These are phyloP conservation scores for Discostella stelligeroides DNA, from an alignment of 108 stramenopile species.

Conservation along the genomic window DNA sequence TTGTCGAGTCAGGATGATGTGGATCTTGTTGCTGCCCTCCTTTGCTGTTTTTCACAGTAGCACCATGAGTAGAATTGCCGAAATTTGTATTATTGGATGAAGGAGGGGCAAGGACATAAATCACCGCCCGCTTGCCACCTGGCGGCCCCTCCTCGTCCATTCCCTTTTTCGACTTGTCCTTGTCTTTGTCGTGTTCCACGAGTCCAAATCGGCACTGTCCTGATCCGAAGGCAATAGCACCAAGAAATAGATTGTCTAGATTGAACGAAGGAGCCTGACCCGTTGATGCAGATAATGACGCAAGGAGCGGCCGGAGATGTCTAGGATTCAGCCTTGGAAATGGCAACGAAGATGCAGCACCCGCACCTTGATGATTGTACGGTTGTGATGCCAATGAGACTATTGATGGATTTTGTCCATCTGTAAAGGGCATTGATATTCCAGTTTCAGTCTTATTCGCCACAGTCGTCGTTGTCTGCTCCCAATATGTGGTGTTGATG, in stretches of 20 bases:
- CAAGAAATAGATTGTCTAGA: slow-evolving; percentile 34
- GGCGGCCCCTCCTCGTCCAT: slow-evolving; percentile 47
- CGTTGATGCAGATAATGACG: slow-evolving; percentile 8
- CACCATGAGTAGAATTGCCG: too few species aligned
- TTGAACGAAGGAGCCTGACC: too few species aligned
- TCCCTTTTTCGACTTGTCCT: too few species aligned
- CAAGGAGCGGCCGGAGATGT: slow-evolving; percentile 19
- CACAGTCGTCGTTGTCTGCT: slow-evolving; percentile 20
- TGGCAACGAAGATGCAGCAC: slow-evolving; percentile 5
- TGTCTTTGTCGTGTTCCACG: not conserved
- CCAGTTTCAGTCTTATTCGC: not conserved
- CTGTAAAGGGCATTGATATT: slow-evolving; percentile 65
- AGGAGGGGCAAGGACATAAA: slow-evolving; percentile 23
- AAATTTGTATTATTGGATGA: not conserved
- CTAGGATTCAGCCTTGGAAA: slow-evolving; percentile 13
- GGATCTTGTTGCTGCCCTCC: not conserved
- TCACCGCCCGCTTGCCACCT: slow-evolving; percentile 58
- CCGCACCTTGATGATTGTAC: not conserved
- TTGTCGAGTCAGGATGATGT: too few species aligned
- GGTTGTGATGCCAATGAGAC: slow-evolving; percentile 51
- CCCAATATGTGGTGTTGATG: slow-evolving; percentile 81
- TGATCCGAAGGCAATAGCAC: slow-evolving; percentile 45
- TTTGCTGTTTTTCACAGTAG: too few species aligned
- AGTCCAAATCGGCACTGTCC: slow-evolving; percentile 78
- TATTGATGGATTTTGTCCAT: slow-evolving; percentile 86